Base-by-base conservation (phyloP, 2,329 filamentous ascomycete genomes). In the Trichoderma sp. region DNA sequence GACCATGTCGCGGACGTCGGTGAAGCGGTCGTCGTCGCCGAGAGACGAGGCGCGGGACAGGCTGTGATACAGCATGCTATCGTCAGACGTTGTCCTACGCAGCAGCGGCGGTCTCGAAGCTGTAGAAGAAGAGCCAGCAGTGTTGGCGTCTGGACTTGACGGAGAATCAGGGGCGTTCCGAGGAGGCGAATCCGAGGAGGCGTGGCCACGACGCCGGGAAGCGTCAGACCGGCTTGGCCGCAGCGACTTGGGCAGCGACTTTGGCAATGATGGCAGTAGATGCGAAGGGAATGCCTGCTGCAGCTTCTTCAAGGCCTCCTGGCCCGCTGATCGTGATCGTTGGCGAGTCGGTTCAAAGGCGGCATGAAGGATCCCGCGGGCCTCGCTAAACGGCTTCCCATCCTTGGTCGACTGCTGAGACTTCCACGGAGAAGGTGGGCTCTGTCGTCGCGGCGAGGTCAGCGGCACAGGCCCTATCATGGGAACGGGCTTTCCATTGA, bases 11-110 rank as follows among this genome's bases (percentile, higher is more conserved):
- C 90, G 88, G 14, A 97, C 89, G 78, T 96, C 85, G 61, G 91
- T 88, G 78, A 96, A 98, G 56, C 90, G 87, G 49, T 88, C 88
- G 74, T 95, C 92, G 76, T 97, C 93, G 2, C 94, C 94, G 0
- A 96, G 85, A 0, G 93, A 96, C 0, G 94, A 96, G 0, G 91
- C 89, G 31, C 89, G 86, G 0, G 94, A 97, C 3, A 94, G 82
- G 5, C 88, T 89, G 73, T 92, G 89, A 73, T 91, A 91, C 19
- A 96, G 84, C 70, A 96, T 80, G 5, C 92, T 96, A 70, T 94
- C 91, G 77, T 97, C 92, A 24, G 80, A 81, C 8, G 79, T 81
- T 13, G 77, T 79, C 68, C 75, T 77, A 40, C 74, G 79, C 43
- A 77, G 74, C 56, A 73, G 68, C n/a, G 68, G 74, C 47, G 76